These are phyloP conservation scores for Hypoxylon rubiginosum DNA, from an alignment of 2,329 filamentous ascomycete species.

Conservation along the genomic window DNA sequence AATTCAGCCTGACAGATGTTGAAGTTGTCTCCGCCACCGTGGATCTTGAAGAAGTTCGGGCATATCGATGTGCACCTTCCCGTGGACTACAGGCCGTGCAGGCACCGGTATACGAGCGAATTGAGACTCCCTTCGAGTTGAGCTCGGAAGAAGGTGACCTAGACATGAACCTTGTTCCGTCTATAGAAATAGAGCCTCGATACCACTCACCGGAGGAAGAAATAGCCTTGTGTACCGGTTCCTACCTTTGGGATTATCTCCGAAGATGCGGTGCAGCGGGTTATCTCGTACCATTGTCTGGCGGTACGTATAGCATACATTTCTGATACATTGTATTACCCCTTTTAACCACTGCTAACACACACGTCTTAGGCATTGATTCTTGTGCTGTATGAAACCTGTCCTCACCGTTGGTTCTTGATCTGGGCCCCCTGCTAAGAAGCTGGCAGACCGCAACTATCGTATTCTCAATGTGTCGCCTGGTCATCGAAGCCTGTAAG, in stretches of 20 bases:
- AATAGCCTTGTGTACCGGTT: slow-evolving; percentile 74
- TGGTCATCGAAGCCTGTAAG: slow-evolving; percentile 67
- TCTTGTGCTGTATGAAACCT: slow-evolving; percentile 7
- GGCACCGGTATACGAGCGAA: slow-evolving; percentile 59
- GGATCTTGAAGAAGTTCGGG: slow-evolving; percentile 78
- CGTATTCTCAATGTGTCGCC: slow-evolving; percentile 64
- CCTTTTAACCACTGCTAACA: background rate
- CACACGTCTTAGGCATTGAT: slow-evolving; percentile 54
- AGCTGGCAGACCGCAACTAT: slow-evolving; percentile 48
- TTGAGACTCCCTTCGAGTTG: slow-evolving; percentile 54
- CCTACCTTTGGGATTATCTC: slow-evolving; percentile 75
- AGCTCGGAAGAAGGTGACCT: slow-evolving; percentile 57
- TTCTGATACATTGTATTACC: slow-evolving; percentile 55
- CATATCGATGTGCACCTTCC: slow-evolving; percentile 68
- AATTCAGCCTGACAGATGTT: slow-evolving; percentile 75
- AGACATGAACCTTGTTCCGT: slow-evolving; percentile 56
- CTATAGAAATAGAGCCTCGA: slow-evolving; percentile 60
- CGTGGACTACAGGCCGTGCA: slow-evolving; percentile 69
- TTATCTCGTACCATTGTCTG: slow-evolving; percentile 68
- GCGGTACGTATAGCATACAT: slow-evolving; percentile 61
- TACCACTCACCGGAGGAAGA: slow-evolving; percentile 75
- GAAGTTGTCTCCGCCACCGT: slow-evolving; percentile 76
- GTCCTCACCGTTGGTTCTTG: slow-evolving; percentile 49
- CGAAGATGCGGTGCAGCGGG: slow-evolving; percentile 57
- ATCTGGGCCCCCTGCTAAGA: background rate